Conservation (phyloP, 768 basidiomycete genomes). For the Suillus paluster region DNA sequence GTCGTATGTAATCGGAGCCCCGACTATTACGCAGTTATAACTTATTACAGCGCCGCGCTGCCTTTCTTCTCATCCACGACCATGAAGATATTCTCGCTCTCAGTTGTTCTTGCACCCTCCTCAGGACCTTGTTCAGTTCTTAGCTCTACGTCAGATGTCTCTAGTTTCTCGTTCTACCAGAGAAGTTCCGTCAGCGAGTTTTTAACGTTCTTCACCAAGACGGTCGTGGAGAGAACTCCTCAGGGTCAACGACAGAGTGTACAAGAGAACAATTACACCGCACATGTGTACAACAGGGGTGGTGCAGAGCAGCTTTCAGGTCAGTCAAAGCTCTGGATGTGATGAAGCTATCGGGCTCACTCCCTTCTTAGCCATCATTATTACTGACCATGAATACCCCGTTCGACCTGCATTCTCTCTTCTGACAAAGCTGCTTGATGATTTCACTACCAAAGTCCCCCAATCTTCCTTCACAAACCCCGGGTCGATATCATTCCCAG, state of each 20-base stretch:
- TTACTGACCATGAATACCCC: slow-evolving; percentile 96
- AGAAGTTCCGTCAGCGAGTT: slow-evolving; percentile 87
- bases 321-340: slow-evolving; percentile 37
- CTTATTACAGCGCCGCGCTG: not conserved
- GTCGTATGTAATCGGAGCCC: slow-evolving; percentile 4
- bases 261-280: slow-evolving; percentile 91
- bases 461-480: slow-evolving; percentile 70
- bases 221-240: slow-evolving; percentile 85
- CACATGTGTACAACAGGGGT: slow-evolving; percentile 91
- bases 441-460: slow-evolving; percentile 83
- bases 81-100: slow-evolving; percentile 90
- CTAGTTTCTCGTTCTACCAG: slow-evolving; percentile 94
- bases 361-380: slow-evolving; percentile 71
- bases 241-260: slow-evolving; percentile 92
- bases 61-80: slow-evolving; percentile 21
- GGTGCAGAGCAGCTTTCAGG: slow-evolving; percentile 87
- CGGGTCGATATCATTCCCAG: slow-evolving; percentile 74
- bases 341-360: slow-evolving; percentile 4
- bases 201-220: slow-evolving; percentile 92
- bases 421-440: slow-evolving; percentile 90
- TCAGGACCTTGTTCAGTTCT: slow-evolving; percentile 68
- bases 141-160: slow-evolving; percentile 75
- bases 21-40: no score
- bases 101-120: slow-evolving; percentile 70
- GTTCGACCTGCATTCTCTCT: slow-evolving; percentile 96